phyloP scores from a whole-genome alignment of 2,329 filamentous ascomycete species.

The Claviceps cyperi region DNA sequence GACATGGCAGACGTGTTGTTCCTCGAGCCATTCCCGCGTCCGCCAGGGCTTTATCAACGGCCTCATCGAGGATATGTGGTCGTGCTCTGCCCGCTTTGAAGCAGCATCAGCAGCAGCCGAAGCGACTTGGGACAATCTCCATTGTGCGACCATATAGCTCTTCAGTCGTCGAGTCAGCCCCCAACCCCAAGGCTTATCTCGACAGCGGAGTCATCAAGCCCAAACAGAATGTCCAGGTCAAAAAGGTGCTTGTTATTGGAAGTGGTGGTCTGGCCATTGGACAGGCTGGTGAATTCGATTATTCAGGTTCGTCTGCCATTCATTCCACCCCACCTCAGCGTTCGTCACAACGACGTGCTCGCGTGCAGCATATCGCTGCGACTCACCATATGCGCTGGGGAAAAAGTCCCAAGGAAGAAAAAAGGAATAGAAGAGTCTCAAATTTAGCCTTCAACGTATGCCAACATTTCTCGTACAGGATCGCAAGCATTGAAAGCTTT shows the following conservation, averaged over 20 bases:
- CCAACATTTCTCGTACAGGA: slow-evolving; percentile 35
- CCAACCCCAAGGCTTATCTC: slow-evolving; percentile 75
- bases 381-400: background rate
- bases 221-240: slow-evolving; percentile 69
- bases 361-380: background rate
- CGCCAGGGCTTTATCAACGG: slow-evolving; percentile 29
- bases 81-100: slow-evolving; percentile 19
- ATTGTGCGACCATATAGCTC: slow-evolving; percentile 27
- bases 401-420: background rate
- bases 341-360: background rate
- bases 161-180: slow-evolving; percentile 48
- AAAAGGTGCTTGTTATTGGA: slow-evolving; percentile 94
- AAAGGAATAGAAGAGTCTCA: background rate
- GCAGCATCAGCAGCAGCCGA: slow-evolving; percentile 14
- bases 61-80: slow-evolving; percentile 18
- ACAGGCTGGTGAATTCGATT: slow-evolving; percentile 96
- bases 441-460: background rate
- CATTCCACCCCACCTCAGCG: background rate
- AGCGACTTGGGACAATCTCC: slow-evolving; percentile 34
- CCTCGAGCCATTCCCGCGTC: slow-evolving; percentile 29
- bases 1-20: slow-evolving; percentile 33
- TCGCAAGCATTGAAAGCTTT: slow-evolving; percentile 93
- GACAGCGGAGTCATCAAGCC: slow-evolving; percentile 77
- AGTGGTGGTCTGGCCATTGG: slow-evolving; percentile 92
- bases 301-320: slow-evolving; percentile 56